Conservation (phyloP, 768 basidiomycete species). For the Mycena vitilis region DNA sequence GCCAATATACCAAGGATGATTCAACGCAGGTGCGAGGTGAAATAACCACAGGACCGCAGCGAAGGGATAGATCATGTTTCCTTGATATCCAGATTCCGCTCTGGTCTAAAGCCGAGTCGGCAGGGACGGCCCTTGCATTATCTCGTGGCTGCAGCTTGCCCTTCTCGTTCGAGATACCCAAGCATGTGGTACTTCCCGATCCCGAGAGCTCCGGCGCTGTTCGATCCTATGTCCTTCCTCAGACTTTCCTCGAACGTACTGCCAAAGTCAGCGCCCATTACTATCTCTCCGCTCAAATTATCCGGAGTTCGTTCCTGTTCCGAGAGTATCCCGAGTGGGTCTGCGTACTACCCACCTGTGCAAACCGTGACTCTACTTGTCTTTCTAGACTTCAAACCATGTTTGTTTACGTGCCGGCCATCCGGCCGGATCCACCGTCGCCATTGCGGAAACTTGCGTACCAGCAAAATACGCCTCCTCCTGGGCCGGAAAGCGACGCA, state of each 20-base stretch:
- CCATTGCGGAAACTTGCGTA: slow-evolving; percentile 63
- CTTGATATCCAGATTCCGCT: slow-evolving; percentile 25
- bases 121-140: not conserved
- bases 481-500: slow-evolving; percentile 59
- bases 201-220: not conserved
- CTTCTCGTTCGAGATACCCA: slow-evolving; percentile 21
- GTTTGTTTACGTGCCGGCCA: slow-evolving; percentile 51
- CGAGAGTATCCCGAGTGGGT: slow-evolving; percentile 20
- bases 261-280: slow-evolving; percentile 20
- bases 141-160: slow-evolving; percentile 20
- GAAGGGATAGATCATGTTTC: slow-evolving; percentile 12
- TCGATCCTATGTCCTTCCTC: slow-evolving; percentile 26
- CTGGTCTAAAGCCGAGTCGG: slow-evolving; percentile 12
- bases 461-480: slow-evolving; percentile 55
- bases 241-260: slow-evolving; percentile 29
- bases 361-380: not conserved
- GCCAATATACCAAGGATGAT: not conserved
- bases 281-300: slow-evolving; percentile 16
- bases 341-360: no score
- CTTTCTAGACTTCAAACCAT: slow-evolving; percentile 40
- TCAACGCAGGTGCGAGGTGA: slow-evolving; percentile 19
- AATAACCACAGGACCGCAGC: slow-evolving; percentile 13
- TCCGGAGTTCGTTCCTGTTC: slow-evolving; percentile 7
- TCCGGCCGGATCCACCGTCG: slow-evolving; percentile 58
- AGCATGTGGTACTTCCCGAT: slow-evolving; percentile 13